Conservation (phyloP, 306 rosid genomes). For the Hippophae rhamnoides region DNA sequence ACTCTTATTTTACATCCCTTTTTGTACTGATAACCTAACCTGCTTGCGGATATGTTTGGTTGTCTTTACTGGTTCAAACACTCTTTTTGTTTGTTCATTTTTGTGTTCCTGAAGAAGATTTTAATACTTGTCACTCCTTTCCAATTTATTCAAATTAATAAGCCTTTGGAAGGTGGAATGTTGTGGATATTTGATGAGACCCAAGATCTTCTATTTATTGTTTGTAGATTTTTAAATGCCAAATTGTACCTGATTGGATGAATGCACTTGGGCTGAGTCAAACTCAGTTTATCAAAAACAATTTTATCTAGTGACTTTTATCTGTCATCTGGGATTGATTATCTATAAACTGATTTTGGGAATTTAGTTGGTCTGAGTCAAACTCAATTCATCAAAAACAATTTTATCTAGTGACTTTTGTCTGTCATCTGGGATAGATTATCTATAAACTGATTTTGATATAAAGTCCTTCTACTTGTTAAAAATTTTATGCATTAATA, state of each 20-base stretch:
- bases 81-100: too few relatives aligned
- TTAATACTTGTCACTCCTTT: too few relatives aligned
- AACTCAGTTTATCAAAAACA: not conserved
- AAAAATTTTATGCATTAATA: not conserved
- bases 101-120: too few relatives aligned
- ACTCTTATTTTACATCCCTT: too few relatives aligned
- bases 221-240: not conserved
- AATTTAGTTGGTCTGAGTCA: too few relatives aligned
- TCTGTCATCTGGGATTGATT: not conserved
- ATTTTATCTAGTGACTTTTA: not conserved
- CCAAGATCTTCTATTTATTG: too few relatives aligned
- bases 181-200: too few relatives aligned
- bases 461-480: not conserved
- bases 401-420: not conserved
- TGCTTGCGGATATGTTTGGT: too few relatives aligned
- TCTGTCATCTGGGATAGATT: not conserved
- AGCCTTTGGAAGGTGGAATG: too few relatives aligned
- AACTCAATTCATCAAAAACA: not conserved
- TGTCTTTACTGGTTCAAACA: too few relatives aligned
- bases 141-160: too few relatives aligned
- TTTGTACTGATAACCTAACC: too few relatives aligned
- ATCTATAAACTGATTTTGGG: not conserved
- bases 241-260: not conserved
- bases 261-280: not conserved
- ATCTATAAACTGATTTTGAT: not conserved